phyloP scores from a whole-genome alignment of 176 grass and related monocot genomes.

The Areca catechu region DNA sequence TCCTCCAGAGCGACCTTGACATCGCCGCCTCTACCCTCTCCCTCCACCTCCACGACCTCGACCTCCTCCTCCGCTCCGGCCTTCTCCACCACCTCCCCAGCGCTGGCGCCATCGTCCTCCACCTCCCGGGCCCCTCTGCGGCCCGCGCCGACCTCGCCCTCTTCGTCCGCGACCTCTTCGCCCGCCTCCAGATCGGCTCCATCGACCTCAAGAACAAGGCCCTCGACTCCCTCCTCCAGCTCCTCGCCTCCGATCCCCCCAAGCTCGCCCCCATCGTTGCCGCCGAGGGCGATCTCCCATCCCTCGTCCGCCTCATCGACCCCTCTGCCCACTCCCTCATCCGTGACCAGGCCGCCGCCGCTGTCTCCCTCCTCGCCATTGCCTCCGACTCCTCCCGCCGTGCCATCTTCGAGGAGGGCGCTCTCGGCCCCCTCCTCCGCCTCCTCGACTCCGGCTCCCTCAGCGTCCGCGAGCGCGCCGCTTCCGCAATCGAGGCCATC shows the following conservation, averaged over 20 bases:
- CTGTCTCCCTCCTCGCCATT: conserved; percentile 39
- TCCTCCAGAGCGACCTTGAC: conserved; percentile 77
- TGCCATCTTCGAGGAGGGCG: conserved; percentile 70
- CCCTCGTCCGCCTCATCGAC: conserved; percentile 71
- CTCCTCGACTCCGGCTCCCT: conserved; percentile 47
- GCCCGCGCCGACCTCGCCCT: conserved; percentile 41
- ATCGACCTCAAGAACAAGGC: conserved; percentile 78
- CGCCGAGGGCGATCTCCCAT: conserved; percentile 38
- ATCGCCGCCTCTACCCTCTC: conserved; percentile 55
- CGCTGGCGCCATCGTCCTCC: conserved; percentile 58
- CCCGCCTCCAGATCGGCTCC: conserved; percentile 76
- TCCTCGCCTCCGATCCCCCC: conserved; percentile 33
- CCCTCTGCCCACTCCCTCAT: conserved; percentile 51
- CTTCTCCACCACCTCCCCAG: conserved; percentile 14
- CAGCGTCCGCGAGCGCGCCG: conserved; percentile 35
- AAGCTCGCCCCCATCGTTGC: conserved; percentile 44
- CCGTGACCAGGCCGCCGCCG: conserved; percentile 43
- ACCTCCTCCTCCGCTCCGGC: conserved; percentile 6
- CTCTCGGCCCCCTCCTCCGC: conserved; percentile 60
- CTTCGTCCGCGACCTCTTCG: conserved; percentile 68
- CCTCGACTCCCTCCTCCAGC: conserved; percentile 47
- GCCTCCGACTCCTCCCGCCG: conserved; percentile 46
- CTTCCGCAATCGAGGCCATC: too few species aligned
- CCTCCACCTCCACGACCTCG: conserved; percentile 64
- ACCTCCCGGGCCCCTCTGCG: conserved; percentile 34